phyloP scores from a whole-genome alignment of 495 filamentous ascomycete genomes.

The Neurospora hispaniola region DNA sequence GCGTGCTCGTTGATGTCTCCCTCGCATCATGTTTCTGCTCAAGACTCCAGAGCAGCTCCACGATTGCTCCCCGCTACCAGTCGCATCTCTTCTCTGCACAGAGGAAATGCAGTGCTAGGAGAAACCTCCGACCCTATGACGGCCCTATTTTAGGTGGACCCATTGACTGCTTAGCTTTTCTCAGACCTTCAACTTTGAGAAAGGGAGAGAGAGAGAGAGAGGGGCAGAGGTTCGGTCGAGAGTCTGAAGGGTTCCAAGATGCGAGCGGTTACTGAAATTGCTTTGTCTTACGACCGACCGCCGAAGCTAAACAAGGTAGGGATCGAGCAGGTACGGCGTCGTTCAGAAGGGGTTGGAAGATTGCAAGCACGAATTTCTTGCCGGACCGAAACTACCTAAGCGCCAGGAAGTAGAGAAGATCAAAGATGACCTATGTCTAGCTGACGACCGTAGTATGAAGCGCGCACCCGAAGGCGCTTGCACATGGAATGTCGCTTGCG shows the following conservation, averaged over 20 bases:
- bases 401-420: not conserved
- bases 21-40: not conserved
- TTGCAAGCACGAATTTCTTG: not conserved
- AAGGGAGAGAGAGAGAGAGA: not conserved
- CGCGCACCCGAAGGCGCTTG: slow-evolving; percentile 4
- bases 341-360: not conserved
- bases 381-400: not conserved
- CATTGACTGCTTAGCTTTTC: not conserved
- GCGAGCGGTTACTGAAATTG: slow-evolving; percentile 26
- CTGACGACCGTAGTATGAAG: slow-evolving; percentile 2
- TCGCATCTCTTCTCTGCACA: not conserved
- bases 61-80: not conserved
- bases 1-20: not conserved
- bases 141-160: slow-evolving; percentile 4
- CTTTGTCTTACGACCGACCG: slow-evolving; percentile 12
- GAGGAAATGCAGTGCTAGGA: not conserved
- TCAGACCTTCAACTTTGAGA: not conserved
- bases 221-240: not conserved
- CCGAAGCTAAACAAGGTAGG: slow-evolving; percentile 3
- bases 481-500: not conserved
- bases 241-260: not conserved
- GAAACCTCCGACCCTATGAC: not conserved
- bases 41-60: not conserved
- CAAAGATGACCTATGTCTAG: not conserved
- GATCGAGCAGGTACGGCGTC: slow-evolving; percentile 4